Evolutionary conservation across 257 asterid species (phyloP).

Genomic region (Anisodus tanguticus): DNA sequence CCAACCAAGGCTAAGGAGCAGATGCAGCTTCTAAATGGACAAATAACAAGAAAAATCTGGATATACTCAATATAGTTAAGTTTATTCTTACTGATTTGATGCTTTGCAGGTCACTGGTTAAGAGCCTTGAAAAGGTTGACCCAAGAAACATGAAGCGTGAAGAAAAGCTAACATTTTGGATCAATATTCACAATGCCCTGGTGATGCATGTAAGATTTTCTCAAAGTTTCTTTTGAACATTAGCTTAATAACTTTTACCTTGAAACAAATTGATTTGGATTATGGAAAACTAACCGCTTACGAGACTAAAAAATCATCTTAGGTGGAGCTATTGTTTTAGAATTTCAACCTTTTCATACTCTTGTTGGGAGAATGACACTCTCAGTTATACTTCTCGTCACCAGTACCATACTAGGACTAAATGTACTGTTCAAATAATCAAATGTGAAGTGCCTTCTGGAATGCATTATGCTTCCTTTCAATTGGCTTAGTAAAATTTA

Average conservation of each 20-base stretch:
- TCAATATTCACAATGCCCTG: conserved; percentile 88
- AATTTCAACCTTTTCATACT: background rate
- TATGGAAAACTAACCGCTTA: background rate
- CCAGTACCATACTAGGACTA: background rate
- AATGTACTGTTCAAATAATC: conserved; percentile 12
- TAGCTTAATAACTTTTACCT: background rate
- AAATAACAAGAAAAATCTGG: background rate
- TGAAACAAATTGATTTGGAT: background rate
- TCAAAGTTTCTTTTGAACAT: conserved; percentile 30
- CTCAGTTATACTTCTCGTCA: conserved; percentile 3
- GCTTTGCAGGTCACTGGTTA: conserved; percentile 69
- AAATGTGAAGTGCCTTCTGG: background rate
- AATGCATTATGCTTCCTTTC: conserved; percentile 6
- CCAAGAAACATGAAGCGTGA: conserved; percentile 78
- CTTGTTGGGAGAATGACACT: conserved; percentile 16
- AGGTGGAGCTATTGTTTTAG: background rate
- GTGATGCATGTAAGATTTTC: conserved; percentile 76
- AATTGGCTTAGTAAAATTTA: background rate
- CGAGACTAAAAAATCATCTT: conserved; percentile 7
- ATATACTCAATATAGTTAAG: background rate
- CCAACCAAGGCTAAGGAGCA: conserved; percentile 19
- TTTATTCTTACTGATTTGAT: conserved; percentile 31
- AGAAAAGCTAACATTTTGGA: conserved; percentile 87
- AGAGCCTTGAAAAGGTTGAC: conserved; percentile 80
- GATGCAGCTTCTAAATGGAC: conserved; percentile 19